Evolutionary conservation across 129 eudicot genomes (phyloP), one percentile per base, ranked within the genome.

Genomic region (Gnaphalium uliginosum): DNA sequence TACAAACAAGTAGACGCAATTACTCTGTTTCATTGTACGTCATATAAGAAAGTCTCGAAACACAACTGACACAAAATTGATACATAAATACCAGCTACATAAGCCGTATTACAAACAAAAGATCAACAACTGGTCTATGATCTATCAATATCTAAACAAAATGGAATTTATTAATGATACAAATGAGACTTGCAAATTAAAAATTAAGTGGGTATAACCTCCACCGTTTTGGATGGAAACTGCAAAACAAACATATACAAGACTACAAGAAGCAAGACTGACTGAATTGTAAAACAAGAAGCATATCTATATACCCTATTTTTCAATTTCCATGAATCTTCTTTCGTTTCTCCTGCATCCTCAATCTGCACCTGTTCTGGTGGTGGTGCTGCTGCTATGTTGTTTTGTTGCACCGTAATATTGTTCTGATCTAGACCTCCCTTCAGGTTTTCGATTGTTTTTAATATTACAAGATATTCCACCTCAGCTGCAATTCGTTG

Each of bases 401-500:
- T 74, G 75, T 66, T 83, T 37, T 77, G 89, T 46, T 87, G 84
- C 76, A 67, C 80, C 37, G 67, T 54, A 64, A 63, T 68, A 33
- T 71, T 24, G 6, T 57, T 76, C 77, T 29, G 81, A 77, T 70
- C 82, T n/a, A 74, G 9, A 69, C 74, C 56, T 72, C 68, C 71
- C 59, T 79, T 84, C 82, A 76, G 39, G 58, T 37, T 76, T 24
- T 72, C 74, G 71, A 71, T 74, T 21, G 87, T 71, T 64, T 79
- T 76, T n/a, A 83, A 73, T 64, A 89, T 85, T 30, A 81, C 86
- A 64, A 93, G 78, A 61, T 80, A 86, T 82, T 88, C 87, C 0
- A 90, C 58, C 75, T 93, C 96, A 21, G 96, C 98, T 80, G 90
- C 90, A 23, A 90, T 78, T 70, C 86, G 82, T 72, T 71, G 81